Conservation (phyloP, 2,329 filamentous ascomycete genomes). For the Xylaria sp. region DNA sequence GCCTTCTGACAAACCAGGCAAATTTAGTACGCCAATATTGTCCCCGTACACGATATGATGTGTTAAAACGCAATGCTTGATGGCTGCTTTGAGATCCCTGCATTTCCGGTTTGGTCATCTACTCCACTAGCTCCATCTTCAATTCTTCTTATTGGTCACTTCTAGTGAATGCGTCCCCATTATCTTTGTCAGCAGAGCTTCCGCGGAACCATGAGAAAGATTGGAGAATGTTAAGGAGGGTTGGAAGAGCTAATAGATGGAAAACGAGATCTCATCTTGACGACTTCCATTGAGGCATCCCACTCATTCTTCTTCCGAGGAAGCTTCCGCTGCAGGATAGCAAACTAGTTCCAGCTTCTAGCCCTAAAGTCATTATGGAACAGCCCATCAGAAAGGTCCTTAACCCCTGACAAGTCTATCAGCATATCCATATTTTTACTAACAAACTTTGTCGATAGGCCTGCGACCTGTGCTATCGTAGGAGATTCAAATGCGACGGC, state of each 20-base stretch:
- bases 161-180: not conserved
- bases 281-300: constrained; percentile 8
- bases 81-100: not conserved
- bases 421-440: not conserved
- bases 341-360: no score
- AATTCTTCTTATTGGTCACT: not conserved
- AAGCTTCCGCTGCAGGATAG: constrained; percentile 6
- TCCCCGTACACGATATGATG: not conserved
- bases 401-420: not conserved
- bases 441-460: constrained; percentile 26
- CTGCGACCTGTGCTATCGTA: constrained; percentile 42
- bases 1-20: not conserved
- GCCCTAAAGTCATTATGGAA: not conserved
- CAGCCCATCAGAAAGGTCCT: constrained; percentile 25
- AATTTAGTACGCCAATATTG: no score
- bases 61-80: not conserved
- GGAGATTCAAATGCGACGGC: constrained; percentile 42
- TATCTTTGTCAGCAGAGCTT: constrained; percentile 35
- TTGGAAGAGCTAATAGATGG: not conserved
- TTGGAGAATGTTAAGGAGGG: constrained; percentile 2
- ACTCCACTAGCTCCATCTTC: constrained; percentile 9
- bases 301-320: not conserved
- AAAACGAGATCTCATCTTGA: not conserved
- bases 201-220: constrained; percentile 19
- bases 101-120: not conserved